Percentiles rank a stretch among this genome's conserved stretches.
Evolutionary conservation across 371 early-diverging fungal genomes (phyloP).

Genomic region (Mycotypha africana): DNA sequence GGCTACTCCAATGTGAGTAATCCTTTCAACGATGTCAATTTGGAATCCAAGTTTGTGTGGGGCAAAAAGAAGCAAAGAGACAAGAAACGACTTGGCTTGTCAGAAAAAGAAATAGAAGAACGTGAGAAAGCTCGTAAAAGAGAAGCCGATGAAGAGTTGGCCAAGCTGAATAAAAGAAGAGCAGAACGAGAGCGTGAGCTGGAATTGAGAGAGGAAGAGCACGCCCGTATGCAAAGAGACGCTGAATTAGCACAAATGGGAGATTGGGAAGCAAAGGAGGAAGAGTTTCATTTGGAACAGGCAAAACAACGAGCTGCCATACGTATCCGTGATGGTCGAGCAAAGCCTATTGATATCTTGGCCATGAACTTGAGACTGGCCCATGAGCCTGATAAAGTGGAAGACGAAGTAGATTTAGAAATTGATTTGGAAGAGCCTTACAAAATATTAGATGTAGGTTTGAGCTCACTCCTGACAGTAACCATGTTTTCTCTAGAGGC

Average conservation of each 20-base stretch:
- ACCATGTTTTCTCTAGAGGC: background rate
- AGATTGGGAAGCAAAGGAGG: slow-evolving; percentile 94
- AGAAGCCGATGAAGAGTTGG: slow-evolving; percentile 75
- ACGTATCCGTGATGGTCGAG: slow-evolving; percentile 79
- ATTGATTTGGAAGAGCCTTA: slow-evolving; percentile 88
- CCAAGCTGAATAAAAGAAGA: slow-evolving; percentile 73
- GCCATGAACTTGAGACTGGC: slow-evolving; percentile 85
- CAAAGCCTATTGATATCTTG: slow-evolving; percentile 89
- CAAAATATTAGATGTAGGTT: slow-evolving; percentile 69
- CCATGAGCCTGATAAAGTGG: slow-evolving; percentile 63
- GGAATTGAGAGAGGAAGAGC: slow-evolving; percentile 79
- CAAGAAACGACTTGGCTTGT: slow-evolving; percentile 56
- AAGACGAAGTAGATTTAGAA: slow-evolving; percentile 70
- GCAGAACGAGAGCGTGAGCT: slow-evolving; percentile 79
- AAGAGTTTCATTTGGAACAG: slow-evolving; percentile 87
- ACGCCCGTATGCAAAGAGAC: slow-evolving; percentile 67
- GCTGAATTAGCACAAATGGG: slow-evolving; percentile 82
- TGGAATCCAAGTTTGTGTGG: slow-evolving; percentile 89
- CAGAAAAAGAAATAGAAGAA: slow-evolving; percentile 47
- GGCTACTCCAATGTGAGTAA: slow-evolving; percentile 74
- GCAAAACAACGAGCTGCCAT: slow-evolving; percentile 89
- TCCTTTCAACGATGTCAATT: slow-evolving; percentile 78
- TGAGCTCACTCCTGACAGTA: background rate
- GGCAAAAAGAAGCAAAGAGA: slow-evolving; percentile 61
- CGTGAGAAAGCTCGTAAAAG: slow-evolving; percentile 60